A percentile compares a stretch with the other conserved stretches of the same genome.
Evolutionary conservation across 352 stramenopile genomes (phyloP).

Genomic region (Phytophthora sp.): DNA sequence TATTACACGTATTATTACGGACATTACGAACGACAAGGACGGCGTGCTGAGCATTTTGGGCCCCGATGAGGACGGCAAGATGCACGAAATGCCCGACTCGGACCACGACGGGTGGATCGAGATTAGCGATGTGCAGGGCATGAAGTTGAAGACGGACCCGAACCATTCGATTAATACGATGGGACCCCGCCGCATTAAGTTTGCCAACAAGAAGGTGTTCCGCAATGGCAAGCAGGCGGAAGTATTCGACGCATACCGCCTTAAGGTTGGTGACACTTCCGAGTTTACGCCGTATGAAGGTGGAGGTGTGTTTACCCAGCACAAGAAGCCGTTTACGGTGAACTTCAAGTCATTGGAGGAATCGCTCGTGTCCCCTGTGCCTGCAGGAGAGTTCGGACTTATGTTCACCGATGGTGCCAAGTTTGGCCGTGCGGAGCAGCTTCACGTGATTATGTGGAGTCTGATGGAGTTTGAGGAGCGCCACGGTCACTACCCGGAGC

Average conservation of each 20-base stretch:
- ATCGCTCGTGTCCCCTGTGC: constrained; percentile 67
- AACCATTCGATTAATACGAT: constrained; percentile 79
- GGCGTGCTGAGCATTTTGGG: constrained; percentile 77
- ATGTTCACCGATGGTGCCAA: constrained; percentile 90
- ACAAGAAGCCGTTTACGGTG: constrained; percentile 84
- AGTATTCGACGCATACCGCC: constrained; percentile 83
- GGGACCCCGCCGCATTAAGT: constrained; percentile 76
- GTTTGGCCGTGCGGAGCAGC: constrained; percentile 85
- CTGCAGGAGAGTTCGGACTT: constrained; percentile 74
- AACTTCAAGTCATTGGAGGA: constrained; percentile 82
- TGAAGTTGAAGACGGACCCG: constrained; percentile 65
- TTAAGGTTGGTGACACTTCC: constrained; percentile 85
- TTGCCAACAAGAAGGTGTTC: constrained; percentile 88
- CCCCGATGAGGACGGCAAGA: constrained; percentile 86
- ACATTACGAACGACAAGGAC: constrained; percentile 85
- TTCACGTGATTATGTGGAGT: constrained; percentile 80
- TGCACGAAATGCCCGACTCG: constrained; percentile 89
- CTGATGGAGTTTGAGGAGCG: constrained; percentile 82
- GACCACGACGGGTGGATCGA: constrained; percentile 87
- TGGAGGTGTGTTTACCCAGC: constrained; percentile 80
- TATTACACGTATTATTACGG: constrained; percentile 88
- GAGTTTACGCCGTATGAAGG: constrained; percentile 83
- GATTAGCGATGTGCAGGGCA: constrained; percentile 85
- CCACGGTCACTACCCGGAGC: constrained; percentile 63
- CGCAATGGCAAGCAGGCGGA: constrained; percentile 87